Base-by-base conservation (phyloP, 768 basidiomycete genomes). In the Solioccasus polychromus region DNA sequence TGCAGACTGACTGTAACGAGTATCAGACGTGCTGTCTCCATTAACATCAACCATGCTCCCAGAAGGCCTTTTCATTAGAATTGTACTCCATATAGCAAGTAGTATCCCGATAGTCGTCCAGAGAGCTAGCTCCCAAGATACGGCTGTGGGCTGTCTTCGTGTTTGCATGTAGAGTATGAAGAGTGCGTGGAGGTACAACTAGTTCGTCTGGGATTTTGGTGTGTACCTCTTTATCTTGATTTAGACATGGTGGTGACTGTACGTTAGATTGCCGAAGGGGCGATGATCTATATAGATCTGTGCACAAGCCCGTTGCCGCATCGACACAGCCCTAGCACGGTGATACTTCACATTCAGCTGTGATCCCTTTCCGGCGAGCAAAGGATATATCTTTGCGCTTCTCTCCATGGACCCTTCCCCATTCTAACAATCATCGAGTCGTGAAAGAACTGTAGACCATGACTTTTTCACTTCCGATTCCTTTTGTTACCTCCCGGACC, bases 31-130 rank as follows among this genome's bases (percentile, higher is more conserved):
- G 18, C 3, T 25, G 29, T 45, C 37, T 29, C 15, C n/a, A 18
- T 32, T 19, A 17, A n/a, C 17, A 11, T 25, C 22, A 4, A n/a
- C 22, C 7, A 20, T 26, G 14, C 8, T 29, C 28, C 5, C 29
- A 5, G 34, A 22, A 15, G 20, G 14, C 5, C 42, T 47, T 28
- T 31, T 25, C 18, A 39, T 38, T 30, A 61, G 40, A 8, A 9
- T 39, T 25, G 52, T 24, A 7, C 58, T 59, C 58, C 58, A 59
- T 28, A 58, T 3, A 1, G 59, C 55, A 42, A 59, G 49, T 18
- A 59, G 30, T 30, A 54, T 22, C 2, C 49, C 52, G 7, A 58
- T 31, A 8, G 39, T 25, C 4, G 58, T 61, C 58, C 59, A 59
- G 35, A 59, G 49, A 36, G 38, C 43, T n/a, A 61, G 55, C 39